phyloP scores from a whole-genome alignment of 768 basidiomycete genomes.

The Lactarius psammicola region DNA sequence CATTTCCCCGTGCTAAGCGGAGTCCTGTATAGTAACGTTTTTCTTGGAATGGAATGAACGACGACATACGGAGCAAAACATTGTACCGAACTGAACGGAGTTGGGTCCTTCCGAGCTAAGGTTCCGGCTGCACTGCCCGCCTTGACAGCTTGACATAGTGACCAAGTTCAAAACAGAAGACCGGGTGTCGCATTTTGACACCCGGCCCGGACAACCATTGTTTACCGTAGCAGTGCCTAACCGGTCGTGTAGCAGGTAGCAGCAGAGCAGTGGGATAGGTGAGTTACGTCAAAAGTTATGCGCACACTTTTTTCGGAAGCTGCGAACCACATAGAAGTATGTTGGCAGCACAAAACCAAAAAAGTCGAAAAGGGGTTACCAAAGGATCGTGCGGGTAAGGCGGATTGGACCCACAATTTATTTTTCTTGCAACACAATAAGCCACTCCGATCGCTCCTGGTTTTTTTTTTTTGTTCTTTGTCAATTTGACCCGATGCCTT shows the following conservation, averaged over 20 bases:
- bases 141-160: no score
- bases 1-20: not conserved
- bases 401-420: not conserved
- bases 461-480: not conserved
- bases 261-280: no score
- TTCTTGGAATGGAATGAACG: not conserved
- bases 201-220: not conserved
- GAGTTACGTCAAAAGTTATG: not conserved
- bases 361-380: slow-evolving; percentile 1
- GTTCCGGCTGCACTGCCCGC: not conserved
- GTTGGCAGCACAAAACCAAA: not conserved
- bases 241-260: no score
- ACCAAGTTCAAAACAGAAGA: not conserved
- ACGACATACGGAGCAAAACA: not conserved
- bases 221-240: not conserved
- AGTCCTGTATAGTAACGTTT: not conserved
- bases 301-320: not conserved
- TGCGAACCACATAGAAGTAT: not conserved
- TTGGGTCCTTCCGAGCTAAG: not conserved
- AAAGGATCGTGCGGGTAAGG: not conserved
- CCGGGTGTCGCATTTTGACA: no score
- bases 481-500: no score
- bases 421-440: not conserved
- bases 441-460: not conserved
- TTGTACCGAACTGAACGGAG: not conserved